Evolutionary conservation across 192 early-diverging fungal species (phyloP), one percentile per base, ranked within the genome.

Genomic region (Coemansia javaensis): DNA sequence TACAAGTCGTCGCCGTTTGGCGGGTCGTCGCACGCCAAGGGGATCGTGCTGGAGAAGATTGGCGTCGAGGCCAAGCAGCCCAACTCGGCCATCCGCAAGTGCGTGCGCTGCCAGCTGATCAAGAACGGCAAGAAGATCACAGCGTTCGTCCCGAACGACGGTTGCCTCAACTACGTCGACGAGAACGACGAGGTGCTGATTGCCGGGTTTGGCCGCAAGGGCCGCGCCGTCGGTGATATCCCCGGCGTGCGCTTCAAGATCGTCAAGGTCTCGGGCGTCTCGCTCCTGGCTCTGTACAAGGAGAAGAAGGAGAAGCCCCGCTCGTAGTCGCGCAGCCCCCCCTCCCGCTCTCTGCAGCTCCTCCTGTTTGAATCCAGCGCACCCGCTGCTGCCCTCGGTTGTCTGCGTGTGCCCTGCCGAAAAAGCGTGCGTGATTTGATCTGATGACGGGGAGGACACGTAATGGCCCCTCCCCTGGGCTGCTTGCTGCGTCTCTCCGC

Each of bases 41-140:
- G 97, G 59, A 99, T 99, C 73, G 93, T 97, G 53, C 85, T 99
- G 57, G 97, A 99, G 84, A 99, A 99, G 88, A 97, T 99, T 40
- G 97, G 94, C 90, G 91, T 99, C 70, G 97, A 99, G 85, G 93
- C 97, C 77, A 99, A 99, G 81, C 97, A 99, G 80, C 97, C 97
- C 76, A 99, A 99, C 90, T 99, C 97, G 82, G 97, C 97, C 57
- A 99, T 99, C 88, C 92, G 97, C 81, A 99, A 99, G 85, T 97
- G 94, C 82, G 93, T 99, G 59, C 93, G 97, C 91, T 95, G 94
- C 59, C 97, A 99, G 83, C 85, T 99, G 59, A 97, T 99, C 86
- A 99, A 99, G 89, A 99, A 99, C 88, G 92, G 90, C 75, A 99
- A 99, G 90, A 99, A 97, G 88, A 87, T 99, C 74, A 96, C 97